Percentiles rank a stretch among this genome's conserved stretches.
phyloP scores from a whole-genome alignment of 2,329 filamentous ascomycete genomes.

The Colletotrichum sidae region DNA sequence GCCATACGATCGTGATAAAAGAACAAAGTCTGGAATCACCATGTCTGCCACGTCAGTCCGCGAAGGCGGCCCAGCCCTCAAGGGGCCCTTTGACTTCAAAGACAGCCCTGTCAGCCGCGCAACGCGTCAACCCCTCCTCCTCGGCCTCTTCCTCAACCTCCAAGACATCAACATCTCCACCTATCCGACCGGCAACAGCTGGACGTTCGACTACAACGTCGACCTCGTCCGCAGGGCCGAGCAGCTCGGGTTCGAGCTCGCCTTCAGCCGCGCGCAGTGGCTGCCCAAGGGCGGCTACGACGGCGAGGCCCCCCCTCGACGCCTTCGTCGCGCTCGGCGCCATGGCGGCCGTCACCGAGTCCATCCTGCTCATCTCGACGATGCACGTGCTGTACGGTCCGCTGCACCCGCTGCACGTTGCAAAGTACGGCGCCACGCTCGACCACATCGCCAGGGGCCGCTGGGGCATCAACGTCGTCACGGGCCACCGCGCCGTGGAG shows the following conservation, averaged over 20 bases:
- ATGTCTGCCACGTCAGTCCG: conserved; percentile 26
- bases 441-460: too few relatives aligned
- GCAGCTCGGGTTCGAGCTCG: conserved; percentile 10
- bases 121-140: conserved; percentile 19
- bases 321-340: not conserved
- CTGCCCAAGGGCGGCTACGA: conserved; percentile 21
- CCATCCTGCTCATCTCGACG: too few relatives aligned
- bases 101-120: not conserved
- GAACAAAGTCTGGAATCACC: not conserved
- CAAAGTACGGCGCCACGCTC: too few relatives aligned
- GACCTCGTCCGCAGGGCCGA: conserved; percentile 15
- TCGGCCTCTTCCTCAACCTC: conserved; percentile 19
- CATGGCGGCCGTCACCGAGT: too few relatives aligned
- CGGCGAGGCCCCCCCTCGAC: conserved; percentile 19
- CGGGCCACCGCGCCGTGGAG: too few relatives aligned
- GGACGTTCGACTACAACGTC: conserved; percentile 18
- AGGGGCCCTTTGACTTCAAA: conserved; percentile 19
- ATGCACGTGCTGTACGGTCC: too few relatives aligned
- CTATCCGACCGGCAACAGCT: conserved; percentile 1
- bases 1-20: not conserved
- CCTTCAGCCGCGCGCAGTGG: conserved; percentile 19
- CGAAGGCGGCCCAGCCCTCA: conserved; percentile 13
- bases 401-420: too few relatives aligned
- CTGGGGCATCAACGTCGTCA: too few relatives aligned
- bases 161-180: conserved; percentile 25